Evolutionary conservation across 2,329 filamentous ascomycete species (phyloP), one percentile per base, ranked within the genome.

Genomic region (Colletotrichum chrysophilum): DNA sequence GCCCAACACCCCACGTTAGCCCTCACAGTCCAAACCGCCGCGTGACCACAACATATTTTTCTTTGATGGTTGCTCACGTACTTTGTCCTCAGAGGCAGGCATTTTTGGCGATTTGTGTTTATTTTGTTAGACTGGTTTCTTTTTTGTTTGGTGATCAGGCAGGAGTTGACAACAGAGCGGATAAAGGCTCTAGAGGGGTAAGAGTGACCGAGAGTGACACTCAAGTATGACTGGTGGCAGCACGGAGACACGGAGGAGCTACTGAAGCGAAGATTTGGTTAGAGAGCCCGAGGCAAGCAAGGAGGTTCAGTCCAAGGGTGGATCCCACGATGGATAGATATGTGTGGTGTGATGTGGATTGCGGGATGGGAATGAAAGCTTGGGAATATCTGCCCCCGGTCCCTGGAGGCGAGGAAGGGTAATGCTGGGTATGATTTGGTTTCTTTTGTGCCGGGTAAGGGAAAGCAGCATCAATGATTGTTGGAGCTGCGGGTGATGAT

Each of bases 1-100:
- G 78, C 32, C 48, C 67, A 70, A 70, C 43, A 70, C 43, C 56
- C 43, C 71, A 65, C 58, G 66, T 75, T 65, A 73, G 71, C 71
- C 62, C 66, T 70, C 55, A 69, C 58, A 28, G 76, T 61, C 76
- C 76, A 10, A 79, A 71, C 34, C 77, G 79, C 21, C 77, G 75
- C 70, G 71, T 21, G 14, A 55, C 76, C 64, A 80, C 32, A 81
- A 68, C 71, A 84, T 77, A 81, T 81, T 24, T 83, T 79, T 55
- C 80, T 38, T 74, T 66, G 13, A 14, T 36, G 43, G 32, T 73
- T 74, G 64, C 73, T 78, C 66, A 80, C 82, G 70, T 76, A 85
- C 84, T 77, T 82, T 82, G 28, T 84, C 82, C 66, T 84, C 81
- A 56, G 79, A 74, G 38, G 62, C 76, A 66, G 76, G 74, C 76